Evolutionary conservation across 176 grass and related monocot genomes (phyloP).

Genomic region (Aechmea fasciata): DNA sequence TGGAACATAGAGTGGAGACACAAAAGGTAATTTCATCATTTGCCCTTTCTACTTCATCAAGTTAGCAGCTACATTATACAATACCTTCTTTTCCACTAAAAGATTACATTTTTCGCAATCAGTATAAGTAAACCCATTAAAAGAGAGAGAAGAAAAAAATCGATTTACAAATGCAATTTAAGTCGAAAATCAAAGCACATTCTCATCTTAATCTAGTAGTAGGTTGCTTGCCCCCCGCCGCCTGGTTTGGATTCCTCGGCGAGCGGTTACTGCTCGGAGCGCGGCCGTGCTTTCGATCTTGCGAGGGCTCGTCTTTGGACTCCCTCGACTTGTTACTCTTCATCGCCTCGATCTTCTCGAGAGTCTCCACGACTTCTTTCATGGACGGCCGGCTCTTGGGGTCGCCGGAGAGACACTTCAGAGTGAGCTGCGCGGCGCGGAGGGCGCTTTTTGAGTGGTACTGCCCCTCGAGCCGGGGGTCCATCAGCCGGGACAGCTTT

Average conservation of each 20-base stretch:
- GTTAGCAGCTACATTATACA: no score
- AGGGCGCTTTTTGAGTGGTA: conserved; percentile 6
- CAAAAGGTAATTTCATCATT: no score
- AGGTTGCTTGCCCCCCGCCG: neutral
- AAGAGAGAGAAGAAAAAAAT: neutral
- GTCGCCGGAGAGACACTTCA: neutral
- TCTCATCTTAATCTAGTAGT: neutral
- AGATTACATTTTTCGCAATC: neutral
- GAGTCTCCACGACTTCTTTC: conserved; percentile 13
- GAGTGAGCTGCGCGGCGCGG: conserved; percentile 8
- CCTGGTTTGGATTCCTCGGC: neutral
- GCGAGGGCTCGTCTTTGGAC: neutral
- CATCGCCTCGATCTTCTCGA: conserved; percentile 9
- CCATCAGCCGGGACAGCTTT: conserved; percentile 13
- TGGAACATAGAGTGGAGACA: no score
- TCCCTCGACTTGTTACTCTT: neutral
- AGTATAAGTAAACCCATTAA: neutral
- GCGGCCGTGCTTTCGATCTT: neutral
- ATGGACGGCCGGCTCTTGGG: conserved; percentile 2
- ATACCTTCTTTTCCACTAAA: no score
- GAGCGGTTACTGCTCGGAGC: neutral
- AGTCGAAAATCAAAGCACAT: neutral
- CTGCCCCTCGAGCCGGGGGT: conserved; percentile 1
- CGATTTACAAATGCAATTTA: neutral
- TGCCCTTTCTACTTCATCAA: no score